phyloP scores from a whole-genome alignment of 108 stramenopile genomes.

The Skeletonema costatum region DNA sequence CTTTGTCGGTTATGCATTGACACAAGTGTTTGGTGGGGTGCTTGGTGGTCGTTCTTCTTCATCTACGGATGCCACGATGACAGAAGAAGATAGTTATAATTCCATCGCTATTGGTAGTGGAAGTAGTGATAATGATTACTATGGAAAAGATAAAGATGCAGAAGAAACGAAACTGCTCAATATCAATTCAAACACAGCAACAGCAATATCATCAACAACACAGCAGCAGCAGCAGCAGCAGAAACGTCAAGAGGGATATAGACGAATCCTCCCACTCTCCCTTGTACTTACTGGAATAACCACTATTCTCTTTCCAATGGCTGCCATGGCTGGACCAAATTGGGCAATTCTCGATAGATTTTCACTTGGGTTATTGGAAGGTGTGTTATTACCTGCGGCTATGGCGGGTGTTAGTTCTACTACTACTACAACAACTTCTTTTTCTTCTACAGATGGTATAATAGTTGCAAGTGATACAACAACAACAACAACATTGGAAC shows the following conservation, averaged over 20 bases:
- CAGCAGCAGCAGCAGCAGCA: background rate
- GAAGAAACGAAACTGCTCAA: background rate
- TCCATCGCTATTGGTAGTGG: background rate
- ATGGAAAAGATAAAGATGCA: too few relatives aligned
- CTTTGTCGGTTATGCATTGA: conserved; percentile 40
- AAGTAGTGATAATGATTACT: background rate
- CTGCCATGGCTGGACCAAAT: conserved; percentile 19
- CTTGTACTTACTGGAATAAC: conserved; percentile 31
- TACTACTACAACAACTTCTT: background rate
- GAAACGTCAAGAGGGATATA: background rate
- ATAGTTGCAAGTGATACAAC: too few relatives aligned
- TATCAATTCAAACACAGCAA: background rate
- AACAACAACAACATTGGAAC: too few relatives aligned
- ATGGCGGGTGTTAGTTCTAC: conserved; percentile 45
- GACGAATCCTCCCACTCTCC: conserved; percentile 27
- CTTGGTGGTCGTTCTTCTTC: conserved; percentile 11
- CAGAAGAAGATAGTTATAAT: too few relatives aligned
- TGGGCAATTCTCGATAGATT: conserved; percentile 37
- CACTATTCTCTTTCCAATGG: conserved; percentile 31
- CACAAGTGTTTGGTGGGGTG: conserved; percentile 40
- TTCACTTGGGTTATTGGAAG: conserved; percentile 33
- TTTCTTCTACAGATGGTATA: background rate
- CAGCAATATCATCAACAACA: background rate
- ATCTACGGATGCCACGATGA: too few relatives aligned
- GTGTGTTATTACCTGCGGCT: conserved; percentile 38